Base-by-base conservation (phyloP, 2,329 filamentous ascomycete genomes). In the Neopestalotiopsis sp. region DNA sequence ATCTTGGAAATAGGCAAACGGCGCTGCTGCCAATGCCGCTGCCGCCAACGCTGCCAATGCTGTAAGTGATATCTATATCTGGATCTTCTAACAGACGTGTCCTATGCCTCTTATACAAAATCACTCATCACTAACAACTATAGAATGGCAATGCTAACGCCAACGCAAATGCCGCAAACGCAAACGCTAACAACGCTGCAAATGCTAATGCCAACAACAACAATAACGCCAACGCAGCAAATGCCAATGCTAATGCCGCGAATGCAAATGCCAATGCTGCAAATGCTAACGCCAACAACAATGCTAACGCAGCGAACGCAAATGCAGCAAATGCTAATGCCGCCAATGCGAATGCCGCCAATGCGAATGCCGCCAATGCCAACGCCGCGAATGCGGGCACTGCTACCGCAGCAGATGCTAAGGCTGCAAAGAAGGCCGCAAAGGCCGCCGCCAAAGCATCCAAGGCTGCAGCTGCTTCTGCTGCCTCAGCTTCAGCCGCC, bases 221-320 rank as follows among this genome's bases (percentile, higher is more conserved):
- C 12, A 30, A 30, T n/a, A 61, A 61, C 12, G n/a, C 13, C 34
- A 61, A 61, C 28, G 57, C 57, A 30, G 59, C 59, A 20, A 62
- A 34, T 40, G 42, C 42, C 5, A 49, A 49, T 53, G 45, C 45
- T 2, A 49, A 49, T 14, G 30, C 28, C 32, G 59, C 59, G 20
- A 34, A 34, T 62, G 59, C 59, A 28, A 62, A 62, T 62, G 59
- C 59, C 5, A 53, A 59, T 59, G 57, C 57, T 10, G 57, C 24
- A 59, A 42, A 38, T 38, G 59, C 30, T 14, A 40, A 34, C 17
- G 59, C 32, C 30, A 40, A 34, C 32, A 24, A 30, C 12, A 34
- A 14, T 30, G 30, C 24, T 4, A 34, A 30, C 20, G 20, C 30
- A 40, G 59, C 59, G 14, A 62, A 34, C 20, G 59, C 32, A 3